These are phyloP conservation scores for Dendrobium nobile DNA, from an alignment of 106 monocot genomes.

Conservation along the genomic window DNA sequence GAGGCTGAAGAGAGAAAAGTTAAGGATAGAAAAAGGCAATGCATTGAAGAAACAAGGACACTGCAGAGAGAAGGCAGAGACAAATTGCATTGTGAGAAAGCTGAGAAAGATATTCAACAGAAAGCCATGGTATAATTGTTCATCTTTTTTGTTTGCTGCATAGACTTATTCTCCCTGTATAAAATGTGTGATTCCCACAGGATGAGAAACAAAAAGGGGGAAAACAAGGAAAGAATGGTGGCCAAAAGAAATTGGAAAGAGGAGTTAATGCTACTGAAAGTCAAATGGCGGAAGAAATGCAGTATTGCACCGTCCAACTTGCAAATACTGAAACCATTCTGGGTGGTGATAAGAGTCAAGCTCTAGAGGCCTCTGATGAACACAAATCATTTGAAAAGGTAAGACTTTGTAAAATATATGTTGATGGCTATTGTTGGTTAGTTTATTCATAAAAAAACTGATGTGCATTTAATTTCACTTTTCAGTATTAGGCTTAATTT, in stretches of 20 bases:
- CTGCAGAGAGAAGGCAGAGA: constrained; percentile 29
- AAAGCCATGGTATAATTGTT: constrained; percentile 28
- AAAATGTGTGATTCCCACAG: constrained; percentile 9
- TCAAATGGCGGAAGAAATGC: constrained; percentile 9
- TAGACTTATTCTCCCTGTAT: neutral
- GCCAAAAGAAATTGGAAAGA: constrained; percentile 16
- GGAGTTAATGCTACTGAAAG: neutral
- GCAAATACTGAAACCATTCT: neutral
- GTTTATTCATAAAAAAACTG: neutral
- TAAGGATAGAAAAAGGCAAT: constrained; percentile 51
- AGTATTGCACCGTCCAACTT: neutral
- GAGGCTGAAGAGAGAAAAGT: constrained; percentile 70
- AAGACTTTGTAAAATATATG: constrained; percentile 3
- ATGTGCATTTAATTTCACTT: neutral
- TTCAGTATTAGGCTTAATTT: neutral
- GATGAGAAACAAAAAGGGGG: constrained; percentile 22
- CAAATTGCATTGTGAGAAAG: constrained; percentile 12
- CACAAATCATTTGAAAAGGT: constrained; percentile 18
- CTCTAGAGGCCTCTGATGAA: constrained; percentile 4
- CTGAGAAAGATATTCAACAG: constrained; percentile 21
- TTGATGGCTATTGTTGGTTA: neutral
- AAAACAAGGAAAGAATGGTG: constrained; percentile 11
- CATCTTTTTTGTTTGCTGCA: neutral
- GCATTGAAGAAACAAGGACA: constrained; percentile 33
- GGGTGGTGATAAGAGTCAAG: neutral